Percentiles rank a stretch among this genome's conserved stretches.
These are phyloP conservation scores for Colletotrichum chrysophilum DNA, from an alignment of 2,329 filamentous ascomycete species.

Conservation along the genomic window DNA sequence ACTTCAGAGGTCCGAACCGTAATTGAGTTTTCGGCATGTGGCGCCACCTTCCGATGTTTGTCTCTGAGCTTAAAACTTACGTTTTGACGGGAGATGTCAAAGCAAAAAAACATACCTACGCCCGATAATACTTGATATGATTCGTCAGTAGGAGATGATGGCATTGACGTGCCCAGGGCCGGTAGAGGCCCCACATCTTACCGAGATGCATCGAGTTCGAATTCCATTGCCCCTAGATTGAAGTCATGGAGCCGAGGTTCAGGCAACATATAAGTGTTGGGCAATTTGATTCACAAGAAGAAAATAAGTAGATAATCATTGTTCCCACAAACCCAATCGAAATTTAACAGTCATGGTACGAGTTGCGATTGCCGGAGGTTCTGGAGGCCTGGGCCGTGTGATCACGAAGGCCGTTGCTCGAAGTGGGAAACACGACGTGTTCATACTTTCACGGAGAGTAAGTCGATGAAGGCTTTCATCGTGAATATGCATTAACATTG, in stretches of 20 bases:
- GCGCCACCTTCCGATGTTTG: neutral
- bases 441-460: neutral
- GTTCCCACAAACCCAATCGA: neutral
- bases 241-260: neutral
- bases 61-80: neutral
- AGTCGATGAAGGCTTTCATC: neutral
- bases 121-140: neutral
- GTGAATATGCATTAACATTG: neutral
- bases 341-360: neutral
- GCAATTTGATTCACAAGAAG: neutral
- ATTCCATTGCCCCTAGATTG: neutral
- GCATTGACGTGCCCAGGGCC: neutral
- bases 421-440: neutral
- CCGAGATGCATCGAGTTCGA: neutral
- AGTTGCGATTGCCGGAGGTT: neutral
- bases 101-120: neutral
- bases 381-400: neutral
- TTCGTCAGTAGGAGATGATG: neutral
- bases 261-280: neutral
- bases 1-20: neutral
- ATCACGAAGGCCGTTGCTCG: neutral
- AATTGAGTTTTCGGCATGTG: neutral
- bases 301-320: neutral
- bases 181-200: neutral
- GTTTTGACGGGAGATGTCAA: neutral